Percentiles rank a stretch among this genome's conserved stretches.
phyloP scores from a whole-genome alignment of 208 protist genomes.

The Trypanosoma mega region DNA sequence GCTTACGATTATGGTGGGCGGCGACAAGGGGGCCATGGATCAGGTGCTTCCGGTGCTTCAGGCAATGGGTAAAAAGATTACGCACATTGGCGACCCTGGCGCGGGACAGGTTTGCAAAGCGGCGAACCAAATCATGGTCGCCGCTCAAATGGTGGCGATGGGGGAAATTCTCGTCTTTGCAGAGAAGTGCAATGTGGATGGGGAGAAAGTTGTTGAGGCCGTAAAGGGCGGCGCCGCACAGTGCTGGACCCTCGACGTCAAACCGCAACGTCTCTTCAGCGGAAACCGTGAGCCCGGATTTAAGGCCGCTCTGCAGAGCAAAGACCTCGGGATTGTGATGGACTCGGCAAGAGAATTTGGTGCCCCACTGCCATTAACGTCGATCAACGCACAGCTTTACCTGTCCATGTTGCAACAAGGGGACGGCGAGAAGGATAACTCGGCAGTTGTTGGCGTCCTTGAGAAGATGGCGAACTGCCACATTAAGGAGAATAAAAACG shows the following conservation, averaged over 20 bases:
- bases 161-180: constrained; percentile 93
- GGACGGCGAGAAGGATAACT: constrained; percentile 91
- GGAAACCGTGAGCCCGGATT: constrained; percentile 95
- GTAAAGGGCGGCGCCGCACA: constrained; percentile 91
- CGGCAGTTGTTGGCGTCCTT: constrained; percentile 91
- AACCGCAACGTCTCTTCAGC: constrained; percentile 89
- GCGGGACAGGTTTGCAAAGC: constrained; percentile 96
- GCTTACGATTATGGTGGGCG: constrained; percentile 95
- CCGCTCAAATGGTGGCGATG: constrained; percentile 93
- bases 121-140: constrained; percentile 96
- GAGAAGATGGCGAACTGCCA: constrained; percentile 86
- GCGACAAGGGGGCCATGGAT: constrained; percentile 73
- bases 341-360: constrained; percentile 87
- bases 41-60: constrained; percentile 73
- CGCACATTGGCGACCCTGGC: constrained; percentile 84
- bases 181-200: constrained; percentile 89
- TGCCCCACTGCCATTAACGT: constrained; percentile 86
- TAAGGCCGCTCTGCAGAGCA: constrained; percentile 94
- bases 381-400: constrained; percentile 92
- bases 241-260: constrained; percentile 92
- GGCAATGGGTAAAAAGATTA: constrained; percentile 83
- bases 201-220: constrained; percentile 77
- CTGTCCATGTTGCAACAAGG: constrained; percentile 87
- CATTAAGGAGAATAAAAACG: constrained; percentile 75
- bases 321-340: constrained; percentile 93